These are phyloP conservation scores for Ruellia speciosa DNA, from an alignment of 305 asterid species.

Conservation along the genomic window DNA sequence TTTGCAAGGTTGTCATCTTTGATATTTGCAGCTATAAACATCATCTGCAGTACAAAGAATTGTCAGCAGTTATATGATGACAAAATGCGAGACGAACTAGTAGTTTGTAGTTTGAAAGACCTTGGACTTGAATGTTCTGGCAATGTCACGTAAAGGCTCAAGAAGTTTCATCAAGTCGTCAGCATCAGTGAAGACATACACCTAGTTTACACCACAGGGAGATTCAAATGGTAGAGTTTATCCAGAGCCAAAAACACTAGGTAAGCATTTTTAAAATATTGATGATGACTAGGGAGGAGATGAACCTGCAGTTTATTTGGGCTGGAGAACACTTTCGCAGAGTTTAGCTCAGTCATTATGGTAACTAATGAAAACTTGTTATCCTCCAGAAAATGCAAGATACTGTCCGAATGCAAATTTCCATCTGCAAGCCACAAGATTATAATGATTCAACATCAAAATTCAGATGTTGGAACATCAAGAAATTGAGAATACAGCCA, in stretches of 20 bases:
- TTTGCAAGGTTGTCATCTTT: slow-evolving; percentile 78
- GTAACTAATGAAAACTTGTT: slow-evolving; percentile 77
- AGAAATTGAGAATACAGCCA: no score
- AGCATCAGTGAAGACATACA: slow-evolving; percentile 67
- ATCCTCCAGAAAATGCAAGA: slow-evolving; percentile 58
- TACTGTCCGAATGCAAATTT: slow-evolving; percentile 32
- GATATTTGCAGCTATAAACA: slow-evolving; percentile 65
- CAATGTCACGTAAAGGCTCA: slow-evolving; percentile 55
- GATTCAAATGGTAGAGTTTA: neutral
- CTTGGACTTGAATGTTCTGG: slow-evolving; percentile 75
- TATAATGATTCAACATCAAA: neutral
- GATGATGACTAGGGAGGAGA: neutral
- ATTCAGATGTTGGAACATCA: neutral
- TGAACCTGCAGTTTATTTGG: slow-evolving; percentile 63
- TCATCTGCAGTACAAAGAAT: slow-evolving; percentile 44
- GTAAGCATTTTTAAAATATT: neutral
- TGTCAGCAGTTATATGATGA: slow-evolving; percentile 15
- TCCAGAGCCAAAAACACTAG: no score
- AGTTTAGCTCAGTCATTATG: slow-evolving; percentile 73
- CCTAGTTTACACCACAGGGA: slow-evolving; percentile 38
- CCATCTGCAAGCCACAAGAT: slow-evolving; percentile 36
- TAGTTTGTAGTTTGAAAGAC: slow-evolving; percentile 26
- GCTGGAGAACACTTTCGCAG: slow-evolving; percentile 73
- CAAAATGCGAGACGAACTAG: slow-evolving; percentile 14
- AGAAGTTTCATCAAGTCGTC: slow-evolving; percentile 50